phyloP scores from a whole-genome alignment of 2,329 filamentous ascomycete genomes.

The Pyrenophora graminea region DNA sequence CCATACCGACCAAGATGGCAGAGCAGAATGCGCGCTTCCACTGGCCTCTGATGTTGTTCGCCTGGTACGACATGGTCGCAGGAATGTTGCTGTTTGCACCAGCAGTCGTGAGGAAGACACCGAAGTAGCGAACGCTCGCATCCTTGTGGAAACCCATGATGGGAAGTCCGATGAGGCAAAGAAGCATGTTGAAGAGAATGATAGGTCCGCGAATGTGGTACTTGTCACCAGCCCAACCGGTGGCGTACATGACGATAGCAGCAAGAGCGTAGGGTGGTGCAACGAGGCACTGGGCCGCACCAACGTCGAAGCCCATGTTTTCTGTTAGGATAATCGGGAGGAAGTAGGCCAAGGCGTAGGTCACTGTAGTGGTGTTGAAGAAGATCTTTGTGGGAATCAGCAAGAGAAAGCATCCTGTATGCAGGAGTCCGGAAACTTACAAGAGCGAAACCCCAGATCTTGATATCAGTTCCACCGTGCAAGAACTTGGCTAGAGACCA shows the following conservation, averaged over 20 bases:
- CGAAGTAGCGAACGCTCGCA: constrained; percentile 68
- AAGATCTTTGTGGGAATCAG: constrained; percentile 48
- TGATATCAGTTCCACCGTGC: constrained; percentile 53
- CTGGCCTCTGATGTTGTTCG: constrained; percentile 85
- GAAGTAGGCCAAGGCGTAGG: constrained; percentile 79
- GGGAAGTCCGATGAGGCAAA: constrained; percentile 70
- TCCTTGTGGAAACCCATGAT: constrained; percentile 70
- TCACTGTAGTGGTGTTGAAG: constrained; percentile 69
- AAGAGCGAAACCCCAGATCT: constrained; percentile 60
- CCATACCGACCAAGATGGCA: constrained; percentile 74
- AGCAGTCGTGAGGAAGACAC: constrained; percentile 75
- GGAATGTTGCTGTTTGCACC: constrained; percentile 80
- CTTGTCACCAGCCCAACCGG: constrained; percentile 68
- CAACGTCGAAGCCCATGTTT: constrained; percentile 67
- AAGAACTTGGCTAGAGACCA: constrained; percentile 57
- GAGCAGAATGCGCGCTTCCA: constrained; percentile 85
- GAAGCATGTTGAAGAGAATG: constrained; percentile 49
- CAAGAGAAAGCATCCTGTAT: neutral
- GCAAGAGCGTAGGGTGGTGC: constrained; percentile 53
- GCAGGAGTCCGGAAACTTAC: constrained; percentile 16
- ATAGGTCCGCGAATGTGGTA: constrained; percentile 63
- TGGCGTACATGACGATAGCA: constrained; percentile 52
- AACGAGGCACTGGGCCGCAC: constrained; percentile 69
- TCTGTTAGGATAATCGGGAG: constrained; percentile 71
- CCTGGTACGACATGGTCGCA: constrained; percentile 75